Percentiles rank a stretch among this genome's conserved stretches.
These are phyloP conservation scores for Ilyonectria robusta DNA, from an alignment of 2,329 filamentous ascomycete species.

Conservation along the genomic window DNA sequence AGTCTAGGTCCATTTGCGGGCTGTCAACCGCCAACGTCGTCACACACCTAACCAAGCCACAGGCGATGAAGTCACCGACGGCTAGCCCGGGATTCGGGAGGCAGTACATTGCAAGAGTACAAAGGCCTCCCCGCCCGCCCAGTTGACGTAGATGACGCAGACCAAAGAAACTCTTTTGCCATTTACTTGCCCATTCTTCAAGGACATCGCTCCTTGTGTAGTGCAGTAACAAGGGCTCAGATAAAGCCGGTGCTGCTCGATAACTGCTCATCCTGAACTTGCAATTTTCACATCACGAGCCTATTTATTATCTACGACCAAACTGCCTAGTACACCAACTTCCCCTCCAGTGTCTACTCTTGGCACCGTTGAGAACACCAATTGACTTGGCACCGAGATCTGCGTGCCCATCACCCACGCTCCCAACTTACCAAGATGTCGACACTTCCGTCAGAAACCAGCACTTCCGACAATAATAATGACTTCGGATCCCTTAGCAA, in stretches of 20 bases:
- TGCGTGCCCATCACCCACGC: not conserved
- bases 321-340: not conserved
- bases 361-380: not conserved
- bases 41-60: conserved; percentile 10
- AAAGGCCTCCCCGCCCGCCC: not conserved
- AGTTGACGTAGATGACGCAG: not conserved
- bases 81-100: not conserved
- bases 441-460: not conserved
- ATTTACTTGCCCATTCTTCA: not conserved
- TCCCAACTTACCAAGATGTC: conserved; percentile 13
- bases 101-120: conserved; percentile 10
- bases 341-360: not conserved
- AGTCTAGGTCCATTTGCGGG: not conserved
- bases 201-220: not conserved
- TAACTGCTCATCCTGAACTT: not conserved
- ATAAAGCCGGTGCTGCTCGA: not conserved
- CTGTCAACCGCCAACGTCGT: conserved; percentile 7
- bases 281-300: not conserved
- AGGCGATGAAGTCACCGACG: conserved; percentile 10
- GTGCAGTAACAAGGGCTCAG: not conserved
- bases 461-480: conserved; percentile 33
- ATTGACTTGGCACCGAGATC: not conserved
- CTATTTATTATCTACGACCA: not conserved
- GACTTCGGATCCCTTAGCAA: conserved; percentile 53
- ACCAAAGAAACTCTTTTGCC: not conserved